These are phyloP conservation scores for Tulasnella sp. DNA, from an alignment of 768 basidiomycete species.

Conservation along the genomic window DNA sequence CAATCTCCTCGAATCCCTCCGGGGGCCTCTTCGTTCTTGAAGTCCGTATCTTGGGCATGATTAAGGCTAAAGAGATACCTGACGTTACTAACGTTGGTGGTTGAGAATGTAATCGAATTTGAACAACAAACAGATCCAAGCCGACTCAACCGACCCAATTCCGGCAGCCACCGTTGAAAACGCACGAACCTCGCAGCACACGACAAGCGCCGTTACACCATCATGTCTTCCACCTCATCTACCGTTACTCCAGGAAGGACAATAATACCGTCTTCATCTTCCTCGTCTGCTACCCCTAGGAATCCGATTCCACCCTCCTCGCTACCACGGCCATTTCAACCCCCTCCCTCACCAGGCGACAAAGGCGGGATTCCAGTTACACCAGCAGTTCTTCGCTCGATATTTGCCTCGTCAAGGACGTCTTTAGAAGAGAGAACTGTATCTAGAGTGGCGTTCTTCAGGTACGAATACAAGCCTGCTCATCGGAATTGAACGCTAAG, in stretches of 20 bases:
- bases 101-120: neutral
- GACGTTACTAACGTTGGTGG: slow-evolving; percentile 3
- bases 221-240: slow-evolving; percentile 28
- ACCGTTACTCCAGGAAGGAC: slow-evolving; percentile 21
- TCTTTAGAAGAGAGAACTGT: slow-evolving; percentile 81
- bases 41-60: slow-evolving; percentile 93
- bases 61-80: neutral
- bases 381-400: slow-evolving; percentile 76
- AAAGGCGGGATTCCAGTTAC: slow-evolving; percentile 67
- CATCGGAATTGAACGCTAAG: neutral
- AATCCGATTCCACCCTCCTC: slow-evolving; percentile 28
- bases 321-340: slow-evolving; percentile 28
- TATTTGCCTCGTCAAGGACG: slow-evolving; percentile 83
- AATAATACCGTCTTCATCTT: slow-evolving; percentile 27
- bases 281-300: slow-evolving; percentile 12
- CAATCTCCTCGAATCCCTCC: slow-evolving; percentile 95
- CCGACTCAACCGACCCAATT: neutral
- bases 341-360: slow-evolving; percentile 7
- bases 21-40: slow-evolving; percentile 92
- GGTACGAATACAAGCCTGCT: slow-evolving; percentile 50
- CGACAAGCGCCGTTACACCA: neutral
- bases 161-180: neutral
- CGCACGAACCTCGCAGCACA: slow-evolving; percentile 3
- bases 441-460: slow-evolving; percentile 84
- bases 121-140: neutral